Evolutionary conservation across 148 eudicot genomes (phyloP), one percentile per base, ranked within the genome.

Genomic region (Arctostaphylos glauca): DNA sequence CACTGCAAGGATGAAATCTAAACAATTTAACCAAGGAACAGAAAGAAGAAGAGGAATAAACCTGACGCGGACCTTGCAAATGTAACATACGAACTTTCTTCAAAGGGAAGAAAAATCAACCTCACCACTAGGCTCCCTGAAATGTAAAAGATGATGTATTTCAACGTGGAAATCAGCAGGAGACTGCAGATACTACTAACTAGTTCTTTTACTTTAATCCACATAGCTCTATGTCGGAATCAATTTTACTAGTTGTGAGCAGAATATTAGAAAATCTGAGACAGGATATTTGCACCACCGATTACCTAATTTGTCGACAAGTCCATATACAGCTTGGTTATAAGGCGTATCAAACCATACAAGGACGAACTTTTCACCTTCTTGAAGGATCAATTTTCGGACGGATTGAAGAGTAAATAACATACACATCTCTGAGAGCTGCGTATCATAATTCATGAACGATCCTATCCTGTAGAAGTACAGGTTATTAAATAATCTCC

Each of bases 21-120:
- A 10, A 44, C 54, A 49, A 72, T 10, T 14, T 81, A 18, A 21
- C 43, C 4, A 62, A 44, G 82, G 55, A 52, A 67, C 47, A 46
- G 68, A 71, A 73, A 77, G 46, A 75, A 56, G 68, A 77, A 73
- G 78, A 85, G 87, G 82, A 60, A 73, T 85, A 84, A 89, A 97
- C 99, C 99, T 97, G 99, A 87, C 85, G 99, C 96, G 81, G 90
- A 94, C 93, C 96, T 94, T 88, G 99, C 99, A 93, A 97, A 97
- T 52, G 91, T 91, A 59, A 91, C 89, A 91, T 90, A 97, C 6
- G 99, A 93, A 85, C 98, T 97, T 89, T 97, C 99, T 89, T 97
- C 99, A 80, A 97, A 97, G 50, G 99, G 99, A 80, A 93, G 97
- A 85, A 97, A 97, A 67, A 94, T 88, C 92, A 97, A 81, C 86